Evolutionary conservation across 1,284 basidiomycete species (phyloP), one percentile per base, ranked within the genome.

Genomic region (Moesziomyces parantarcticus): DNA sequence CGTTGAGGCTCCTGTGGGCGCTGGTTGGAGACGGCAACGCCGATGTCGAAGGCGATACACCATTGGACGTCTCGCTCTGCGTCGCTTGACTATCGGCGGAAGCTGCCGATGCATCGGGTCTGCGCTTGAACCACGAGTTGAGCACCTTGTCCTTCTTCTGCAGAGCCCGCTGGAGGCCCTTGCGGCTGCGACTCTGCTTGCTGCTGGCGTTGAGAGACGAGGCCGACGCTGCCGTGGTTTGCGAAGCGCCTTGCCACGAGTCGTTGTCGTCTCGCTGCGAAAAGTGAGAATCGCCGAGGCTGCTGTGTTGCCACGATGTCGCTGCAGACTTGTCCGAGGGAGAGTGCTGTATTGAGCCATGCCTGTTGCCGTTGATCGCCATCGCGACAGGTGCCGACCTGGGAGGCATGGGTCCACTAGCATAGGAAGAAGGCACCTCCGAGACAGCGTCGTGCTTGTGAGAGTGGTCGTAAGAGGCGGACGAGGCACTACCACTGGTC

Each of bases 141-240:
- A 78, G 51, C 59, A 65, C 59, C 62, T 72, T 73, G 54, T 76
- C 74, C 58, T 70, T 76, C 55, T 65, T 76, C 54, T 61, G 58
- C 26, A 71, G 47, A 20, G 64, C 67, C 21, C 50, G 51, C 32
- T 62, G 61, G 16, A 71, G 43, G 5, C 69, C 72, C 22, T 62
- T 72, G 47, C 66, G 54, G 29, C 62, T 54, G n/a, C 58, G 58
- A 18, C 57, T 54, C 47, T 58, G 51, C 36, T 66, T 64, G 58
- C 61, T 71, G 58, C 50, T 65, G 11, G 66, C 50, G 44, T 53
- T 70, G n/a, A 46, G 0, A 25, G 62, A 63, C 26, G 56, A 52
- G 13, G 58, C 55, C 14, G 66, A 70, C 40, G 62, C 60, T 34
- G 62, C 60, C 5, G 57, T 71, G 58, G 58, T 61, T 21, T 62